phyloP scores from a whole-genome alignment of 768 basidiomycete species.

The Russula sp. region DNA sequence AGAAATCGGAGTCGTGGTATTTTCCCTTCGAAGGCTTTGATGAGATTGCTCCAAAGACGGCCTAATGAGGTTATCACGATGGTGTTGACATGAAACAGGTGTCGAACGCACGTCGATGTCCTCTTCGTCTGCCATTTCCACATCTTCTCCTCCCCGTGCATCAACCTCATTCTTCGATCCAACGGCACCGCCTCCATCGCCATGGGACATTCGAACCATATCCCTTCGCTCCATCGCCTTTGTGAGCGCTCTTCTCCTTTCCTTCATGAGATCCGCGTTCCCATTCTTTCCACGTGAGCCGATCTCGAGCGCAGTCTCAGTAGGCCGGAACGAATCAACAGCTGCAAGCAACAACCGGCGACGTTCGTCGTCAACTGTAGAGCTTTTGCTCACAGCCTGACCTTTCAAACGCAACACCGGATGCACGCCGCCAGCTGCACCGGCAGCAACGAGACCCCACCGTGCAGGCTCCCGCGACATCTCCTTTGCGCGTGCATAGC shows the following conservation, averaged over 20 bases:
- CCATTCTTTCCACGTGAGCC: conserved; percentile 60
- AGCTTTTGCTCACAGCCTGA: conserved; percentile 30
- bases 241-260: conserved; percentile 68
- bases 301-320: conserved; percentile 89
- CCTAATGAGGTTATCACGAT: conserved; percentile 33
- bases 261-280: conserved; percentile 78
- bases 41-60: conserved; percentile 15
- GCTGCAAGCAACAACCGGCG: conserved; percentile 61
- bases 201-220: conserved; percentile 31
- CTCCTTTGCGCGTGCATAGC: conserved; percentile 85
- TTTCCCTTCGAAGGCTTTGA: conserved; percentile 37
- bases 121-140: conserved; percentile 75
- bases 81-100: conserved; percentile 62
- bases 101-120: conserved; percentile 57
- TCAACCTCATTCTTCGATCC: conserved; percentile 34
- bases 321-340: conserved; percentile 79
- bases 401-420: conserved; percentile 50
- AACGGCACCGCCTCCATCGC: conserved; percentile 30
- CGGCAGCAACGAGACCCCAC: conserved; percentile 63
- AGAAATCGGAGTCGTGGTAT: conserved; percentile 80
- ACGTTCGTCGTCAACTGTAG: conserved; percentile 44
- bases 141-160: conserved; percentile 25
- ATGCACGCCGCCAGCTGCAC: conserved; percentile 49
- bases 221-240: conserved; percentile 53
- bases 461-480: conserved; percentile 62